Conservation (phyloP, 1,284 basidiomycete genomes). For the Trametes hirsuta region DNA sequence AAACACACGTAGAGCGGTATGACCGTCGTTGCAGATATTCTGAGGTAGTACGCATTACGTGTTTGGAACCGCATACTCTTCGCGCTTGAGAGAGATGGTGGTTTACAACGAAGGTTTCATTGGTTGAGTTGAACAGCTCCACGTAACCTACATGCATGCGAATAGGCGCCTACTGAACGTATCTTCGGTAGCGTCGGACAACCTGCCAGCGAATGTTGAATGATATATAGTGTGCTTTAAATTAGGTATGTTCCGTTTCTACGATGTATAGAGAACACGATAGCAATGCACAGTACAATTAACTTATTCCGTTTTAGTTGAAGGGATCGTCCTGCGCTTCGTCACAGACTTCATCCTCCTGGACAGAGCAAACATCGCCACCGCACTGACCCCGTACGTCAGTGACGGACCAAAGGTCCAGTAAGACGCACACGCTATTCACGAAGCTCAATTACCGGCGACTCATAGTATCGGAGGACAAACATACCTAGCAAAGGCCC, state of each 20-base stretch:
- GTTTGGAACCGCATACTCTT: slow-evolving; percentile 30
- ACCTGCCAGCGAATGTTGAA: no score
- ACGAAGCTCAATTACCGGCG: neutral
- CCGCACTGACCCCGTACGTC: slow-evolving; percentile 71
- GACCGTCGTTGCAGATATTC: slow-evolving; percentile 63
- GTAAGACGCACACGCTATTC: slow-evolving; percentile 78
- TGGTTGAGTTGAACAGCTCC: no score
- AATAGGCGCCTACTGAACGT: no score
- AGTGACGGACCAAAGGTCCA: slow-evolving; percentile 83
- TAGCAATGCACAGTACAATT: neutral
- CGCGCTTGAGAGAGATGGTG: neutral
- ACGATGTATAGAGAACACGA: neutral
- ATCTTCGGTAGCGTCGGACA: no score
- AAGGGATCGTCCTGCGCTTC: slow-evolving; percentile 7
- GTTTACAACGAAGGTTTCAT: neutral
- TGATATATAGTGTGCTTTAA: neutral
- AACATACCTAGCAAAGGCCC: slow-evolving; percentile 81
- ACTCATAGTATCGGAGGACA: slow-evolving; percentile 5
- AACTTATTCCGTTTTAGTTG: slow-evolving; percentile 10
- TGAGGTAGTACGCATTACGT: slow-evolving; percentile 72
- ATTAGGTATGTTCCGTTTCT: neutral
- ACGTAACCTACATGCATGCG: no score
- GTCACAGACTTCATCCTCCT: slow-evolving; percentile 49
- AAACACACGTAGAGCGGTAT: slow-evolving; percentile 70
- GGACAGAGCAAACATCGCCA: slow-evolving; percentile 64